A percentile compares a stretch with the other conserved stretches of the same genome.
Evolutionary conservation across 2,329 filamentous ascomycete species (phyloP).

Genomic region (Parastagonospora nodorum): DNA sequence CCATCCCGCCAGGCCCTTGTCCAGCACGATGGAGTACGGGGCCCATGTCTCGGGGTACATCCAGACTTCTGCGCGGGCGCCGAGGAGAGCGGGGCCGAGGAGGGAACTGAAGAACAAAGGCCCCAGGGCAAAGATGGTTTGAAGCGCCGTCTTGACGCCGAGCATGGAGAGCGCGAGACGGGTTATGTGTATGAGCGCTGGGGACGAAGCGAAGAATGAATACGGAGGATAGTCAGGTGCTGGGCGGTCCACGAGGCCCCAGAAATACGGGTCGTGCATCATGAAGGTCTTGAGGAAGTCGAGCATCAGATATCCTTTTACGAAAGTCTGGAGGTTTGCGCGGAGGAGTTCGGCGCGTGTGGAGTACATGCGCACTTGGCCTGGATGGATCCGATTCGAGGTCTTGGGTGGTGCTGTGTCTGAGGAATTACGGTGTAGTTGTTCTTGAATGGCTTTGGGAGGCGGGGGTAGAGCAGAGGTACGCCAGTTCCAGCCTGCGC

Average conservation of each 20-base stretch:
- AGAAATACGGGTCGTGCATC: slow-evolving; percentile 80
- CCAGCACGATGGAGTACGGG: slow-evolving; percentile 58
- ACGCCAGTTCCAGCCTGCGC: slow-evolving; percentile 65
- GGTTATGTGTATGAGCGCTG: slow-evolving; percentile 56
- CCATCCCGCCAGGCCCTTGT: slow-evolving; percentile 75
- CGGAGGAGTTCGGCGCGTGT: slow-evolving; percentile 41
- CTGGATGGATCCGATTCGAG: slow-evolving; percentile 27
- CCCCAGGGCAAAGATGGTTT: slow-evolving; percentile 63
- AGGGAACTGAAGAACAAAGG: slow-evolving; percentile 65
- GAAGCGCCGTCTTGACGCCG: slow-evolving; percentile 65
- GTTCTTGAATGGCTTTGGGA: slow-evolving; percentile 47
- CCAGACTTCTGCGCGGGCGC: slow-evolving; percentile 65
- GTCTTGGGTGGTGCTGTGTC: slow-evolving; percentile 17
- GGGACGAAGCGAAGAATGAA: slow-evolving; percentile 50
- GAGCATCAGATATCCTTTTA: slow-evolving; percentile 67
- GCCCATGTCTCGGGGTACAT: slow-evolving; percentile 66
- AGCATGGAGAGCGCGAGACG: slow-evolving; percentile 62
- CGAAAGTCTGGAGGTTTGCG: slow-evolving; percentile 47
- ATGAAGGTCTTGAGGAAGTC: slow-evolving; percentile 73
- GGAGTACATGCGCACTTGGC: slow-evolving; percentile 46
- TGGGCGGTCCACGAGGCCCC: slow-evolving; percentile 53
- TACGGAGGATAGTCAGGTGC: slow-evolving; percentile 51
- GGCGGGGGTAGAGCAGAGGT: slow-evolving; percentile 54
- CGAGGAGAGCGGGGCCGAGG: slow-evolving; percentile 63
- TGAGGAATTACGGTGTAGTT: slow-evolving; percentile 40